Evolutionary conservation across 1,284 basidiomycete species (phyloP).

Genomic region (Cutaneotrichosporon arboriforme): DNA sequence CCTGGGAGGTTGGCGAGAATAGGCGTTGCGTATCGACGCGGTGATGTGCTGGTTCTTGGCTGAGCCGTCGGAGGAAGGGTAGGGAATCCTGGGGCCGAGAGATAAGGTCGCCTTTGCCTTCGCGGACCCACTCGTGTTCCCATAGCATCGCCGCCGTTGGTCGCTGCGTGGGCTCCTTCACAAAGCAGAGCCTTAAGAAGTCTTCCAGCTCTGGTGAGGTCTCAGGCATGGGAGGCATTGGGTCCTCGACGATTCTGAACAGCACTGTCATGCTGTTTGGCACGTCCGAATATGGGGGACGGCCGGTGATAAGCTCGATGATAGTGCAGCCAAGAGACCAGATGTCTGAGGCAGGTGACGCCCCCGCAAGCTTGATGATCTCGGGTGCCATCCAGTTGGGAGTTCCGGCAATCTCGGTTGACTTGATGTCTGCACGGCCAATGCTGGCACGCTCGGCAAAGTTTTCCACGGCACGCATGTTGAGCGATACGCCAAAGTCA

Average conservation of each 20-base stretch:
- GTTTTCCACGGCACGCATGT: conserved; percentile 57
- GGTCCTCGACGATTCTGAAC: conserved; percentile 92
- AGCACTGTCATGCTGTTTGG: conserved; percentile 87
- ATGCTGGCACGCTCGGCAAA: conserved; percentile 57
- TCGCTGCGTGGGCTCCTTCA: conserved; percentile 73
- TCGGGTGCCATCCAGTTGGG: conserved; percentile 99
- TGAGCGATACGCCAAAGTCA: conserved; percentile 56
- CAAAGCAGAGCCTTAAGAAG: conserved; percentile 77
- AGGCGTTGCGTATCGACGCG: conserved; percentile 57
- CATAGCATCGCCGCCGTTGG: conserved; percentile 77
- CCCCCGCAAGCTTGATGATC: conserved; percentile 67
- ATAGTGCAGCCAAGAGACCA: conserved; percentile 91
- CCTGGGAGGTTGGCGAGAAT: conserved; percentile 15
- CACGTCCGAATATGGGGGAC: conserved; percentile 83
- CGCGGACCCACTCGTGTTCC: conserved; percentile 78
- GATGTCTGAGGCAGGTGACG: conserved; percentile 58
- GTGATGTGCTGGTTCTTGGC: conserved; percentile 62
- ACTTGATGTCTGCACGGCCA: conserved; percentile 15
- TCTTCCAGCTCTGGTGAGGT: conserved; percentile 67
- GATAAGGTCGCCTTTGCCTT: conserved; percentile 7
- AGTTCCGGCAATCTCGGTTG: conserved; percentile 66
- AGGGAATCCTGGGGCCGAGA: conserved; percentile 81
- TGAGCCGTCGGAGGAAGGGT: conserved; percentile 84
- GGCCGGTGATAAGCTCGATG: conserved; percentile 84
- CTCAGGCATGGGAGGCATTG: conserved; percentile 74